A percentile compares a stretch with the other conserved stretches of the same genome.
These are phyloP conservation scores for Pythium aquatile DNA, from an alignment of 352 stramenopile genomes.

Conservation along the genomic window DNA sequence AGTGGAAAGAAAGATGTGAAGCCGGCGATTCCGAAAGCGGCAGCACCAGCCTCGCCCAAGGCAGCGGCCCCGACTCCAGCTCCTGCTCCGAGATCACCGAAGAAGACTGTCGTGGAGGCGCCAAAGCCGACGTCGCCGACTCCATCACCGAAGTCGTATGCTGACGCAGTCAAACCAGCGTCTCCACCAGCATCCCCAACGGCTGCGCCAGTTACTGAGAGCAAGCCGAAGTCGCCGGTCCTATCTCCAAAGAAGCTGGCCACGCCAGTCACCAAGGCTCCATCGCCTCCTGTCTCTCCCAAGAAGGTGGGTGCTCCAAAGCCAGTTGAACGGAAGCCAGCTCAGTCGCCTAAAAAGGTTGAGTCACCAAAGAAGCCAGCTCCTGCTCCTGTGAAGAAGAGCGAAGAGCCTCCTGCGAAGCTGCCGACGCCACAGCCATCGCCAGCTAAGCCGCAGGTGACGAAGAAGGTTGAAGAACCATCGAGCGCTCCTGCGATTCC, in stretches of 20 bases:
- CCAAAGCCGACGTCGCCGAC: neutral
- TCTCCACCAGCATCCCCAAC: slow-evolving; percentile 2
- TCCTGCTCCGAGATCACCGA: slow-evolving; percentile 2
- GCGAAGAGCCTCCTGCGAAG: neutral
- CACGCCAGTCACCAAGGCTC: neutral
- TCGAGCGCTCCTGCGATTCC: slow-evolving; percentile 2
- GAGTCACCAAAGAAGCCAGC: slow-evolving; percentile 18
- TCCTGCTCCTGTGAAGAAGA: neutral
- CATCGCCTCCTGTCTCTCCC: slow-evolving; percentile 8
- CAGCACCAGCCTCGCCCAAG: neutral
- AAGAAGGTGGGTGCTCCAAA: slow-evolving; percentile 29
- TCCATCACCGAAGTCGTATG: neutral
- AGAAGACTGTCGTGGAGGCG: slow-evolving; percentile 7
- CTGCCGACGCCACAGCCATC: slow-evolving; percentile 9
- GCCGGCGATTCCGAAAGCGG: slow-evolving; percentile 5
- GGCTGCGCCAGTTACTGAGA: slow-evolving; percentile 3
- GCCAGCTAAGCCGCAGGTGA: slow-evolving; percentile 4
- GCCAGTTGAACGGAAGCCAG: slow-evolving; percentile 16
- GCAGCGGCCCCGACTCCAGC: neutral
- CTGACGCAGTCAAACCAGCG: neutral
- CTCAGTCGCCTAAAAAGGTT: slow-evolving; percentile 14
- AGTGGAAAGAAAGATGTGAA: slow-evolving; percentile 1
- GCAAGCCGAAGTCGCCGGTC: slow-evolving; percentile 17
- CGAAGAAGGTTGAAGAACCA: slow-evolving; percentile 7
- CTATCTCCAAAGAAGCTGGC: slow-evolving; percentile 10